Percentiles rank a stretch among this genome's conserved stretches.
Evolutionary conservation across 202 grass and related monocot genomes (phyloP).

Genomic region (Brachypodium distachyon): DNA sequence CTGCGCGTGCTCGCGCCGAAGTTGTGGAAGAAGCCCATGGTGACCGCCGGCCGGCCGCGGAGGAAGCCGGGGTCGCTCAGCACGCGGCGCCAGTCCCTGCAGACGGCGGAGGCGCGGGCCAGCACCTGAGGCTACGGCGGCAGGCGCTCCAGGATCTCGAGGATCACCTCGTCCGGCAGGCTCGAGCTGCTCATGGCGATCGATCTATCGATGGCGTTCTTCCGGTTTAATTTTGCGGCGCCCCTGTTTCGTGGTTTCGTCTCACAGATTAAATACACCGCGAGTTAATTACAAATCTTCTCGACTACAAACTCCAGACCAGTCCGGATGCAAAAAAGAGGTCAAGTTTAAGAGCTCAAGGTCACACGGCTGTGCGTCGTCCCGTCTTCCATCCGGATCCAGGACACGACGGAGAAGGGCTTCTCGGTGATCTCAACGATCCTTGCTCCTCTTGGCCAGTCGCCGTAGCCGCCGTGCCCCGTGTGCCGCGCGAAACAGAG

Average conservation of each 20-base stretch:
- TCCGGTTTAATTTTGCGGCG: too few relatives aligned
- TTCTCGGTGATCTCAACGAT: conserved; percentile 42
- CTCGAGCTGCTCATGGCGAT: not conserved
- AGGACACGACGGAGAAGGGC: conserved; percentile 32
- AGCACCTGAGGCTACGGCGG: not conserved
- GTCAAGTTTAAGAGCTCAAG: conserved; percentile 29
- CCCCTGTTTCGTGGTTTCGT: too few relatives aligned
- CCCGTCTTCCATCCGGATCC: conserved; percentile 85
- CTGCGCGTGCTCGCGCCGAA: too few relatives aligned
- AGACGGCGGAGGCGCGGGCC: not conserved
- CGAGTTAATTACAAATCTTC: too few relatives aligned
- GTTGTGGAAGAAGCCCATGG: not conserved
- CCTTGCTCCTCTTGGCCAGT: conserved; percentile 64
- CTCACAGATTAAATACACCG: too few relatives aligned
- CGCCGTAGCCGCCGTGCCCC: conserved; percentile 65
- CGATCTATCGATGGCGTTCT: too few relatives aligned
- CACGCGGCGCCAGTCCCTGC: not conserved
- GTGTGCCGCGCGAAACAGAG: conserved; percentile 83
- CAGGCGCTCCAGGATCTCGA: not conserved
- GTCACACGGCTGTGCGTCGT: conserved; percentile 43
- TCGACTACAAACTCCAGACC: too few relatives aligned
- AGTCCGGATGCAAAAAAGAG: not conserved
- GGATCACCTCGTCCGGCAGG: not conserved
- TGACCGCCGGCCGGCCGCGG: not conserved
- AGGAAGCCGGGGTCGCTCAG: not conserved